Base-by-base conservation (phyloP, 768 basidiomycete species). In the Xerocomellus amylosporus region DNA sequence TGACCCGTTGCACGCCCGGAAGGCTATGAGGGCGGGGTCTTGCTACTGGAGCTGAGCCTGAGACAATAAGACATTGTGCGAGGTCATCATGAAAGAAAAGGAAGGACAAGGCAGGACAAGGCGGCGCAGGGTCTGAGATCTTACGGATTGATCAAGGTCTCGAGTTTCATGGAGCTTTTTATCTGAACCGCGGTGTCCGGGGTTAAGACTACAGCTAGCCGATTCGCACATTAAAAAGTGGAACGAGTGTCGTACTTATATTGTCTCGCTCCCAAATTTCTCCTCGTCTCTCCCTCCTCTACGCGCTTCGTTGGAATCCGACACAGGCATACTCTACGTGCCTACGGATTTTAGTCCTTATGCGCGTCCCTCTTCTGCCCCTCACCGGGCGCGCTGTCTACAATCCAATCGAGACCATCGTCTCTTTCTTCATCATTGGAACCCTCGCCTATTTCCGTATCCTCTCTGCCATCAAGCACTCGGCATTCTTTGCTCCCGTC, bases 401-500 rank as follows among this genome's bases (percentile, higher is more conserved):
- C 69, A 85, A 78, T 5, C 90, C 90, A 46, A 90, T 92, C 58
- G 95, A 98, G 66, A 88, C 89, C 8, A 93, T 97, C 59, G 93
- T 97, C 53, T 83, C 85, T 69, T 88, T 92, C 76, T 91, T 86
- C 70, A 84, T 94, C 64, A 70, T 95, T 55, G 88, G 90, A 20
- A 98, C 97, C 1, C 81, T 98, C 48, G 89, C 92, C 44, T 98
- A 98, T 72, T 97, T 98, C 71, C 93, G 96, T 65, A 80, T 97
- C 61, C 82, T 99, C 56, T 83, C 83, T 52, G 89, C 90, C 49
- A 89, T 98, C 66, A 94, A 95, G 64, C 86, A 93, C 64, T 92
- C 89, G 0, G 79, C 89, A 22, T 87, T 93, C 72, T 81, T 93
- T 51, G 83, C 84, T 1, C 77, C 87, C 1, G 65, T 77, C 15